Percentiles rank a stretch among this genome's conserved stretches.
Evolutionary conservation across 2,329 filamentous ascomycete genomes (phyloP).

Genomic region (Amphichorda felina): DNA sequence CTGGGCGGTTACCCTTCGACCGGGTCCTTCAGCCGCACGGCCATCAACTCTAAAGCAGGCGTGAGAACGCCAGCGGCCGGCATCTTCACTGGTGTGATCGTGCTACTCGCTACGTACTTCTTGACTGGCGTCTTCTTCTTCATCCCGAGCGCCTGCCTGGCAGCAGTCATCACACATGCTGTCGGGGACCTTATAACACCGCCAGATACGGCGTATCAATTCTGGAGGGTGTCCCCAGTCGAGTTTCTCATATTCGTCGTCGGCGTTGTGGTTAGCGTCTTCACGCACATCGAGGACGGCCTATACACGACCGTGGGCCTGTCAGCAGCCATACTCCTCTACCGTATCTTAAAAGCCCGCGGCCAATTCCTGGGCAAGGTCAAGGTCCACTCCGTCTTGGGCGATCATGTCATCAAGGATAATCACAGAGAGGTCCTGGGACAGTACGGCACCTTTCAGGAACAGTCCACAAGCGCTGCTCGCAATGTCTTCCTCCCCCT

Average conservation of each 20-base stretch:
- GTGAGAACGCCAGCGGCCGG: constrained; percentile 86
- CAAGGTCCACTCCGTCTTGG: constrained; percentile 66
- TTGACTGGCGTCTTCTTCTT: constrained; percentile 86
- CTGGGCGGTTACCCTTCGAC: constrained; percentile 86
- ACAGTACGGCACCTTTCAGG: constrained; percentile 46
- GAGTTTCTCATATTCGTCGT: constrained; percentile 90
- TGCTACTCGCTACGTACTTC: constrained; percentile 82
- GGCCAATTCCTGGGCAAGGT: constrained; percentile 67
- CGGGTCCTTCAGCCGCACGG: constrained; percentile 90
- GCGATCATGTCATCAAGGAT: constrained; percentile 60
- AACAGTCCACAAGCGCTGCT: constrained; percentile 31
- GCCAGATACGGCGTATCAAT: constrained; percentile 85
- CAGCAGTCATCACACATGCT: constrained; percentile 91
- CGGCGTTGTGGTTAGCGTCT: constrained; percentile 82
- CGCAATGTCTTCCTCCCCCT: constrained; percentile 28
- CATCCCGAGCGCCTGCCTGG: constrained; percentile 69
- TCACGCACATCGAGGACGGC: constrained; percentile 79
- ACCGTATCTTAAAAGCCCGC: constrained; percentile 69
- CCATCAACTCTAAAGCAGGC: constrained; percentile 94
- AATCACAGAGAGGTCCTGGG: constrained; percentile 33
- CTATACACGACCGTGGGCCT: constrained; percentile 78
- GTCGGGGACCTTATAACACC: constrained; percentile 87
- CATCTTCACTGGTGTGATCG: constrained; percentile 74
- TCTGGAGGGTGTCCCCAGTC: constrained; percentile 85
- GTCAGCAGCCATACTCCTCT: constrained; percentile 69